phyloP scores from a whole-genome alignment of 495 filamentous ascomycete species.

The Penicillium paxilli region DNA sequence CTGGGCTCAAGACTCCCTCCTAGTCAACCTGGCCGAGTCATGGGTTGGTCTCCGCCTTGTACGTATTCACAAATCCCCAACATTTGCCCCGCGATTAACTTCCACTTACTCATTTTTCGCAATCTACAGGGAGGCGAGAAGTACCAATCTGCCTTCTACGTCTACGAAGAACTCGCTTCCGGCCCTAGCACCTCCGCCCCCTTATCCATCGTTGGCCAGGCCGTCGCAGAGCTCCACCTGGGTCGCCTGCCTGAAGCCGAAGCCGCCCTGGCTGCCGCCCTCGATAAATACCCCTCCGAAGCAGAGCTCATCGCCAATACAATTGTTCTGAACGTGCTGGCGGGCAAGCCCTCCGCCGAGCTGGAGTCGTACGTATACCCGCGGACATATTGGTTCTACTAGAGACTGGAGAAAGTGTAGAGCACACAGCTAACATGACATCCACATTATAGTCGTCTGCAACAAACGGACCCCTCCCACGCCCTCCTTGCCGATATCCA shows the following conservation, averaged over 20 bases:
- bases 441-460: slow-evolving; percentile 56
- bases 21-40: slow-evolving; percentile 92
- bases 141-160: slow-evolving; percentile 97
- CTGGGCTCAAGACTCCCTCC: slow-evolving; percentile 92
- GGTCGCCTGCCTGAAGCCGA: slow-evolving; percentile 88
- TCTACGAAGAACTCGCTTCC: slow-evolving; percentile 95
- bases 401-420: too few relatives aligned
- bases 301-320: slow-evolving; percentile 76
- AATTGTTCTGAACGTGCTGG: slow-evolving; percentile 73
- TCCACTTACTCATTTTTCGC: background rate
- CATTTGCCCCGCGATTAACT: background rate
- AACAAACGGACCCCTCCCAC: slow-evolving; percentile 60
- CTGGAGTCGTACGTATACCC: slow-evolving; percentile 53
- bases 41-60: slow-evolving; percentile 92
- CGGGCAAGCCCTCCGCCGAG: slow-evolving; percentile 66
- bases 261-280: slow-evolving; percentile 75
- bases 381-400: too few relatives aligned
- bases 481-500: slow-evolving; percentile 64
- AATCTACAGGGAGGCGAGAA: slow-evolving; percentile 78
- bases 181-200: slow-evolving; percentile 67
- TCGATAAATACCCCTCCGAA: slow-evolving; percentile 70
- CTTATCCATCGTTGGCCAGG: slow-evolving; percentile 75
- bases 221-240: slow-evolving; percentile 87
- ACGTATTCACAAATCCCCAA: slow-evolving; percentile 30
- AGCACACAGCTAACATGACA: slow-evolving; percentile 11